A percentile compares a stretch with the other conserved stretches of the same genome.
Conservation (phyloP, 805 yeast species). For the Nakazawaea wickerhamii region DNA sequence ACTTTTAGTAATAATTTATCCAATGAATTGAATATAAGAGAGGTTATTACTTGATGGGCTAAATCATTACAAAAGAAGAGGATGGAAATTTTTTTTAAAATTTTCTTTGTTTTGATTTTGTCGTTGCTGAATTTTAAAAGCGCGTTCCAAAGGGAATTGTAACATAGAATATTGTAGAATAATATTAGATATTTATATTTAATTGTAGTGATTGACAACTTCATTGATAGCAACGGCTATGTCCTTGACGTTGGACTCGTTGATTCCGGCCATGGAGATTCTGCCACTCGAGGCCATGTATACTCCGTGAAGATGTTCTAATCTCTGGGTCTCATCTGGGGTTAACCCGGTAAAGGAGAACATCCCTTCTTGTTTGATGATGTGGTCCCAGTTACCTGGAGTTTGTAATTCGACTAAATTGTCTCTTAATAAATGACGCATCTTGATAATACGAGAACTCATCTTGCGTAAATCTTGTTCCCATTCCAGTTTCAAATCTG, state of each 20-base stretch:
- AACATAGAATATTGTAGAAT: constrained; percentile 1
- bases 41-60: too few species aligned
- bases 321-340: constrained; percentile 27
- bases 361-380: constrained; percentile 92
- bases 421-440: constrained; percentile 61
- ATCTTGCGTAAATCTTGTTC: constrained; percentile 70
- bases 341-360: constrained; percentile 84
- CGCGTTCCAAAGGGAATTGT: too few species aligned
- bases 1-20: too few species aligned
- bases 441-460: constrained; percentile 70
- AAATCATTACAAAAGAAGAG: too few species aligned
- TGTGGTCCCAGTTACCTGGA: constrained; percentile 77
- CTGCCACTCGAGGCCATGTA: constrained; percentile 91
- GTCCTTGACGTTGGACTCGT: constrained; percentile 71
- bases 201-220: constrained; percentile 22
- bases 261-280: constrained; percentile 85
- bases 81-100: too few species aligned
- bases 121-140: too few species aligned
- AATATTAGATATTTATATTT: neutral
- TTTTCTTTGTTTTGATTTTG: too few species aligned
- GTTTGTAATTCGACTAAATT: constrained; percentile 48
- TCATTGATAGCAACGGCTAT: constrained; percentile 57
- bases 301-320: constrained; percentile 62
- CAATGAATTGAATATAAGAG: too few species aligned
- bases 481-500: constrained; percentile 68